Percentiles rank a stretch among this genome's conserved stretches.
Conservation (phyloP, 108 stramenopile genomes). For the Mediolabrus comicus region DNA sequence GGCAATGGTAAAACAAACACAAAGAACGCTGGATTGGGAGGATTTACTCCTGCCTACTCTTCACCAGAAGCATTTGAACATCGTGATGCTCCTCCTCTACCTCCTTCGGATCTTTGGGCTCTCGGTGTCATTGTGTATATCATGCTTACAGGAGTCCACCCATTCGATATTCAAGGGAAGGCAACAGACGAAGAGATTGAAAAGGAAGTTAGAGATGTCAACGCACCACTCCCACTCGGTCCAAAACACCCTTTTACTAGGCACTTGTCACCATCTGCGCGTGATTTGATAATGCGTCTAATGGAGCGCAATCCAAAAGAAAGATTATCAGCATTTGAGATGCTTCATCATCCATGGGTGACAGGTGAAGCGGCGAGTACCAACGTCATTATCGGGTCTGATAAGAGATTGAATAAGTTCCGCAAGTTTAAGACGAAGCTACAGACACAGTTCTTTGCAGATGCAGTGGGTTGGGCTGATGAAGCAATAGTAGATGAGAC, state of each 20-base stretch:
- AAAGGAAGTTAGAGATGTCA: constrained; percentile 39
- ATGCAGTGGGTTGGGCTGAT: constrained; percentile 57
- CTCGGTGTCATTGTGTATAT: constrained; percentile 90
- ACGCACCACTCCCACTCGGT: constrained; percentile 48
- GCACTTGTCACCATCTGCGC: constrained; percentile 69
- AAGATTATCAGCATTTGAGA: constrained; percentile 72
- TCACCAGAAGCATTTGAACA: constrained; percentile 64
- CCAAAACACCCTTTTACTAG: constrained; percentile 39
- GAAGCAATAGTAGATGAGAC: constrained; percentile 45
- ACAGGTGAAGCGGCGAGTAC: constrained; percentile 77
- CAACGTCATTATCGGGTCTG: constrained; percentile 68
- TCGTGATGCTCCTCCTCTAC: constrained; percentile 28
- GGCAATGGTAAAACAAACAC: neutral
- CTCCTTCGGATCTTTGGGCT: constrained; percentile 77
- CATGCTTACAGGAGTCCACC: constrained; percentile 90
- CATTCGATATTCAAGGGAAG: constrained; percentile 80
- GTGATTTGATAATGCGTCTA: constrained; percentile 68
- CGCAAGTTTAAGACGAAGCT: constrained; percentile 65
- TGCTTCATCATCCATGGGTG: constrained; percentile 91
- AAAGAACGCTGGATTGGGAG: constrained; percentile 19
- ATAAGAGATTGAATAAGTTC: constrained; percentile 51
- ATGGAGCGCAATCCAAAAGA: constrained; percentile 71
- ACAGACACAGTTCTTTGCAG: constrained; percentile 71
- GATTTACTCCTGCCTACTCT: constrained; percentile 79
- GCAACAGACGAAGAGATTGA: constrained; percentile 78